Evolutionary conservation across 2,329 filamentous ascomycete genomes (phyloP).

Genomic region (Penicillium sp.): DNA sequence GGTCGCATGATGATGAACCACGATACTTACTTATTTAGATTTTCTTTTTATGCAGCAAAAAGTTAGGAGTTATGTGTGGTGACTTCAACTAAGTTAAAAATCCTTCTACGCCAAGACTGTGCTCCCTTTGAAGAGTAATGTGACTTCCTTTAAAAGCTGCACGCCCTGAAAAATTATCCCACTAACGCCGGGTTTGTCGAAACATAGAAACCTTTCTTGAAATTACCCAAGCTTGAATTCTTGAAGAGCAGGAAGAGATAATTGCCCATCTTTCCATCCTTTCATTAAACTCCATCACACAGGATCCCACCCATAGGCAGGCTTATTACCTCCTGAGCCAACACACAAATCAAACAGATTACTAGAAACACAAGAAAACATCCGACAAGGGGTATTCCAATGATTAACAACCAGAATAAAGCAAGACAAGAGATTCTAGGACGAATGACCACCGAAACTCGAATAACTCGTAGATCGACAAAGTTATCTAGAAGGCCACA

Average conservation of each 20-base stretch:
- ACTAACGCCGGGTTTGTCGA: not conserved
- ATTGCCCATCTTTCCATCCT: not conserved
- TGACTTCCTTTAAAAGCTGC: no score
- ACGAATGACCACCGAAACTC: not conserved
- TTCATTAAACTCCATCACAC: not conserved
- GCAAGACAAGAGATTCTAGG: not conserved
- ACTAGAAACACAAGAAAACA: not conserved
- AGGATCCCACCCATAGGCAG: not conserved
- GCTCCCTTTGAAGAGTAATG: no score
- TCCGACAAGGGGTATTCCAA: constrained; percentile 8
- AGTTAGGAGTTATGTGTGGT: no score
- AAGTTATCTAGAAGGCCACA: constrained; percentile 34
- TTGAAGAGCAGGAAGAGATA: not conserved
- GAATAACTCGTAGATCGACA: not conserved
- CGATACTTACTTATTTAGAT: no score
- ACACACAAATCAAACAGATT: constrained; percentile 1
- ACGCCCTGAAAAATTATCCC: no score
- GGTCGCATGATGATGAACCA: no score
- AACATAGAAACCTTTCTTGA: not conserved
- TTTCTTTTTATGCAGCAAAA: no score
- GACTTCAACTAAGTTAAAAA: no score
- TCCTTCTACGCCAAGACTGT: no score
- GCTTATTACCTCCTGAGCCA: not conserved
- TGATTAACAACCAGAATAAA: not conserved
- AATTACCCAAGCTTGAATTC: not conserved